Conservation (phyloP, 179 eudicot genomes). For the Silene coronaria region DNA sequence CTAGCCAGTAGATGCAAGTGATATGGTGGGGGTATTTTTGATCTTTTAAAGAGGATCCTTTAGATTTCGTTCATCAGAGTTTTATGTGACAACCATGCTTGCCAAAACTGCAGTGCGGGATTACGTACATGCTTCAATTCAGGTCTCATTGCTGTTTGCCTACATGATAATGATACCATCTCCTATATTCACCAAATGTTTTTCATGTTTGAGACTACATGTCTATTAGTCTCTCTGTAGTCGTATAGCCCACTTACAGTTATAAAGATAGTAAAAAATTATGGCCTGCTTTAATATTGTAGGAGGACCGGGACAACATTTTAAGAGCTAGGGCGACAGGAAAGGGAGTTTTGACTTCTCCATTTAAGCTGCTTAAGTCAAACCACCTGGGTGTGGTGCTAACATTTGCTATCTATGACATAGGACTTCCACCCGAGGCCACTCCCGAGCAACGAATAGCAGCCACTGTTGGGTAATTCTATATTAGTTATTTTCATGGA, state of each 20-base stretch:
- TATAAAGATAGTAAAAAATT: background rate
- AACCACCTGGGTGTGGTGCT: conserved; percentile 90
- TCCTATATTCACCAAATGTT: background rate
- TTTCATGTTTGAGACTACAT: no score
- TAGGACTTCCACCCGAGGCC: conserved; percentile 56
- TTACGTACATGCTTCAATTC: background rate
- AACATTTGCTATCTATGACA: conserved; percentile 76
- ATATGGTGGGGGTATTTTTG: no score
- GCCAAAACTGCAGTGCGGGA: background rate
- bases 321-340: conserved; percentile 89
- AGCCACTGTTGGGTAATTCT: conserved; percentile 75
- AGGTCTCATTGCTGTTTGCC: background rate
- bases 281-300: conserved; percentile 15
- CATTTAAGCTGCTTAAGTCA: conserved; percentile 77
- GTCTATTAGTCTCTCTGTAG: background rate
- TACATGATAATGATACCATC: background rate
- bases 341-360: conserved; percentile 85
- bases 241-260: background rate
- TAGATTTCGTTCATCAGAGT: no score
- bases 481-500: background rate
- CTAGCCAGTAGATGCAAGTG: no score
- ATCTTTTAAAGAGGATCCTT: no score
- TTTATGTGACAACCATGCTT: no score
- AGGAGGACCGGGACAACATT: conserved; percentile 95
- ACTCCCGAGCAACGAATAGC: conserved; percentile 68